phyloP scores from a whole-genome alignment of 2,329 filamentous ascomycete species.

The Rhytidhysteron rufulum region DNA sequence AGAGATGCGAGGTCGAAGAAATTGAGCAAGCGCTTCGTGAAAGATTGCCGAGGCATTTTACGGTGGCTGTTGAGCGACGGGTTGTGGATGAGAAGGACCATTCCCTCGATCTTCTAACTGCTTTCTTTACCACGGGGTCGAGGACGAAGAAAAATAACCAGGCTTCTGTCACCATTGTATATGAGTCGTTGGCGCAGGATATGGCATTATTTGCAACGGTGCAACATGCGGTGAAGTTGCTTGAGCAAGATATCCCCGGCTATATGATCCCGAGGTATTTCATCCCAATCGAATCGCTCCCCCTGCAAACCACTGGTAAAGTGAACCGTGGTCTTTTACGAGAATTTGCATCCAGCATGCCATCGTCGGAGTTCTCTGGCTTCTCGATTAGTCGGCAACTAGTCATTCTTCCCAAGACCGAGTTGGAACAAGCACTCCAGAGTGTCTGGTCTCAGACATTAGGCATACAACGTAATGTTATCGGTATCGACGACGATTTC shows the following conservation, averaged over 20 bases:
- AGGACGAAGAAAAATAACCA: no score
- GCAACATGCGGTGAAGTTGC: no score
- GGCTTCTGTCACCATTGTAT: no score
- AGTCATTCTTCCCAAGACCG: not conserved
- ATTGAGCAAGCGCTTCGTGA: conserved; percentile 30
- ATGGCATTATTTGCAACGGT: not conserved
- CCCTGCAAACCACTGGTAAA: not conserved
- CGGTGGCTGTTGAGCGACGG: not conserved
- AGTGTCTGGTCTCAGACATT: not conserved
- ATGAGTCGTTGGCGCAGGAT: no score
- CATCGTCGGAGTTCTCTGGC: not conserved
- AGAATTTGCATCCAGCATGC: not conserved
- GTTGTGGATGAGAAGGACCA: not conserved
- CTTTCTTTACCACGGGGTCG: not conserved
- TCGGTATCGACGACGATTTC: conserved; percentile 42
- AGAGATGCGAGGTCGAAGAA: conserved; percentile 35
- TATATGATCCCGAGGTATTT: not conserved
- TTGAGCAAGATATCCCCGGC: not conserved
- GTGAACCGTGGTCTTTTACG: not conserved
- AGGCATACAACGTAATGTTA: conserved; percentile 12
- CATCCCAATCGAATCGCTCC: not conserved
- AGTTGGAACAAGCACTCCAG: not conserved
- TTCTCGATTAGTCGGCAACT: not conserved
- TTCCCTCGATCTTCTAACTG: not conserved
- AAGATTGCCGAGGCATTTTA: not conserved